These are phyloP conservation scores for Candida suzukii DNA, from an alignment of 805 yeast species.

Conservation along the genomic window DNA sequence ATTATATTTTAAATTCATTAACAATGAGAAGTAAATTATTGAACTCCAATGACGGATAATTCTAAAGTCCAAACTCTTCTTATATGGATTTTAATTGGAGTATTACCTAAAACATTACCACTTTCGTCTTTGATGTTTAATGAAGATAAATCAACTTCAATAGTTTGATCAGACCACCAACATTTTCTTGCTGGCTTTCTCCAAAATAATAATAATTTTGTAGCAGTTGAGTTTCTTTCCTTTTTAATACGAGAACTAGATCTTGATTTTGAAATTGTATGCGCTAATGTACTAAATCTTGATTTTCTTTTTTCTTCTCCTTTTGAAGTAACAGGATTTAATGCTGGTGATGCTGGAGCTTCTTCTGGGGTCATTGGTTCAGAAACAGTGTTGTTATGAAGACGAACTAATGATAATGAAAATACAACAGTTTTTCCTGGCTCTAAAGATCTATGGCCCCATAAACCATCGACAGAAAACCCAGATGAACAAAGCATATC, in stretches of 20 bases:
- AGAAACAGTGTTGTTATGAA: slow-evolving; percentile 27
- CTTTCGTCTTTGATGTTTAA: slow-evolving; percentile 16
- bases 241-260: slow-evolving; percentile 28
- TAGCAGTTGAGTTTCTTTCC: slow-evolving; percentile 29
- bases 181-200: slow-evolving; percentile 97
- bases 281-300: slow-evolving; percentile 56
- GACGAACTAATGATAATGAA: slow-evolving; percentile 68
- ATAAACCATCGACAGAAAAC: slow-evolving; percentile 51
- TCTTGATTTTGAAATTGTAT: slow-evolving; percentile 48
- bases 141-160: slow-evolving; percentile 34
- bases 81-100: slow-evolving; percentile 65
- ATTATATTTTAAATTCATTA: neutral
- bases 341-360: slow-evolving; percentile 25
- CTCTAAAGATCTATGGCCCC: slow-evolving; percentile 91
- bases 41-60: slow-evolving; percentile 78
- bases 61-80: slow-evolving; percentile 97
- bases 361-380: slow-evolving; percentile 11
- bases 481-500: slow-evolving; percentile 95
- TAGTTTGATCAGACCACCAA: slow-evolving; percentile 83
- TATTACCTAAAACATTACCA: slow-evolving; percentile 24
- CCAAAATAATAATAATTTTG: slow-evolving; percentile 85
- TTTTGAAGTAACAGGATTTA: slow-evolving; percentile 21
- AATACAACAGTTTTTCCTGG: slow-evolving; percentile 83
- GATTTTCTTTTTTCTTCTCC: slow-evolving; percentile 36
- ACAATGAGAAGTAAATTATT: neutral